A percentile compares a stretch with the other conserved stretches of the same genome.
These are phyloP conservation scores for Umbelopsis isabellina DNA, from an alignment of 192 early-diverging fungal species.

Conservation along the genomic window DNA sequence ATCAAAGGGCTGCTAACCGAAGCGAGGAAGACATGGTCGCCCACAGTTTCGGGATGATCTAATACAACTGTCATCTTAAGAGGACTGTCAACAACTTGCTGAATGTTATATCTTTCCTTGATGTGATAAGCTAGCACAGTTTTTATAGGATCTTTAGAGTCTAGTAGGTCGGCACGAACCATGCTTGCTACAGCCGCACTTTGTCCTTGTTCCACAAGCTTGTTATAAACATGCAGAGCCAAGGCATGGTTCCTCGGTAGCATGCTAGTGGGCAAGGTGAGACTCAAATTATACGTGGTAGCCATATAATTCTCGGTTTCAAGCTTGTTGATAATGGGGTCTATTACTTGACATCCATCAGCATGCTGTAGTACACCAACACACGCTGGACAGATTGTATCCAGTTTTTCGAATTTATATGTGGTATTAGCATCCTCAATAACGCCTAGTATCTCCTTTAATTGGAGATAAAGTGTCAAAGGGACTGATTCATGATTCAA, in stretches of 20 bases:
- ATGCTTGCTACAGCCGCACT: not conserved
- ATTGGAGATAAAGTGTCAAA: not conserved
- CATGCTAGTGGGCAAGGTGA: slow-evolving; percentile 45
- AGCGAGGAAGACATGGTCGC: slow-evolving; percentile 67
- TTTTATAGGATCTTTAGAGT: slow-evolving; percentile 67
- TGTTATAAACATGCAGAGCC: slow-evolving; percentile 32
- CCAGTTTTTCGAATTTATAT: not conserved
- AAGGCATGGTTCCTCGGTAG: slow-evolving; percentile 46
- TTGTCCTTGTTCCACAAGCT: slow-evolving; percentile 17
- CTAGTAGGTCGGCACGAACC: slow-evolving; percentile 29
- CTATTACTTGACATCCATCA: not conserved
- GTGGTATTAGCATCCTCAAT: not conserved
- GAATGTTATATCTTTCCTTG: slow-evolving; percentile 34
- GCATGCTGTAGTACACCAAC: slow-evolving; percentile 18
- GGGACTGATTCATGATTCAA: not conserved
- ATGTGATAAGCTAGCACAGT: slow-evolving; percentile 46
- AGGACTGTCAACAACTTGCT: slow-evolving; percentile 42
- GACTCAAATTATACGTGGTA: slow-evolving; percentile 41
- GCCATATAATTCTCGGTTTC: slow-evolving; percentile 37
- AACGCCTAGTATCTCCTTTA: not conserved
- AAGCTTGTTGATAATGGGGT: slow-evolving; percentile 23
- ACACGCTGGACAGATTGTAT: slow-evolving; percentile 13
- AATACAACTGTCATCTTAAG: slow-evolving; percentile 56
- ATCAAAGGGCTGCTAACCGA: slow-evolving; percentile 57
- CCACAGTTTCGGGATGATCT: slow-evolving; percentile 54